Percentiles rank a stretch among this genome's conserved stretches.
phyloP scores from a whole-genome alignment of 1,284 basidiomycete genomes.

The Albatrellus sp. region DNA sequence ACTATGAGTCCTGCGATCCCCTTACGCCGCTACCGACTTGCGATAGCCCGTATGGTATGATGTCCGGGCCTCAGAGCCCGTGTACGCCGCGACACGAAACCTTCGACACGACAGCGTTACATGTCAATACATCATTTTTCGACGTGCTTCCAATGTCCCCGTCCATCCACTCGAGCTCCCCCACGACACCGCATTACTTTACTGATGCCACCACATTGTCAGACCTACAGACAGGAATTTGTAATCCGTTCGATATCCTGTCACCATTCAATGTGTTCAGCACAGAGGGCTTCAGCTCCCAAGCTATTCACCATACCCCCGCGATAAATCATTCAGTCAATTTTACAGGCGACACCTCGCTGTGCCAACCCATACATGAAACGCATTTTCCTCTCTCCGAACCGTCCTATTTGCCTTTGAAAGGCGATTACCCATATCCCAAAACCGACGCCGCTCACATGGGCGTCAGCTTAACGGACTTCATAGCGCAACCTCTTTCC shows the following conservation, averaged over 20 bases:
- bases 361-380: not conserved
- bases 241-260: not conserved
- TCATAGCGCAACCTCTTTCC: constrained; percentile 1
- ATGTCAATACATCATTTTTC: constrained; percentile 18
- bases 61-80: constrained; percentile 6
- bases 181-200: constrained; percentile 18
- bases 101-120: constrained; percentile 11
- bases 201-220: not conserved
- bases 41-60: constrained; percentile 9
- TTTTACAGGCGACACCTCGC: not conserved
- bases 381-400: not conserved
- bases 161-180: constrained; percentile 20
- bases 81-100: constrained; percentile 10
- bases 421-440: not conserved
- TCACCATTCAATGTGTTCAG: not conserved
- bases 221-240: not conserved
- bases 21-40: constrained; percentile 12
- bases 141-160: constrained; percentile 13
- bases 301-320: not conserved
- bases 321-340: not conserved
- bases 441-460: not conserved
- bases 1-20: constrained; percentile 19
- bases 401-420: not conserved
- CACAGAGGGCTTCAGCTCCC: not conserved
- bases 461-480: constrained; percentile 4